Base-by-base conservation (phyloP, 768 basidiomycete species). In the Lactarius akahatsu region DNA sequence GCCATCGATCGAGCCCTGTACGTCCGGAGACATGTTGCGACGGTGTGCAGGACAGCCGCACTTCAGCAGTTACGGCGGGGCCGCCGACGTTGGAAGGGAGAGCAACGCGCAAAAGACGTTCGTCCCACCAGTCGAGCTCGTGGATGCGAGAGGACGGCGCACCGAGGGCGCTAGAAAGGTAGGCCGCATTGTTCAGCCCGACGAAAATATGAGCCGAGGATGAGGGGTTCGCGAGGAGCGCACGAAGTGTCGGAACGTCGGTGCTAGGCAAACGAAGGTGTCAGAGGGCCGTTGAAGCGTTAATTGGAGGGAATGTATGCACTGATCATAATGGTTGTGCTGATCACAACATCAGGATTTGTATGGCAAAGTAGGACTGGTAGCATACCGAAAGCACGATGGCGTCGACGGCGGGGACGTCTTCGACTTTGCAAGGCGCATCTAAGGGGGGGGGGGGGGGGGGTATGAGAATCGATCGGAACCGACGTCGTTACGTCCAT, bases 21-120 rank as follows among this genome's bases (percentile, higher is more conserved):
- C 87, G 78, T 3, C 81, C 82, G 4, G 85, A 83, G 68, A 83
- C 81, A 74, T 91, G 90, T 73, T 91, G 90, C 38, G 81, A 79
- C 0, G 88, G 88, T 1, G 85, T 85, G 72, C 85, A 86, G 1
- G 83, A 85, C 20, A 88, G 73, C 59, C 81, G 78, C 58, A 87
- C 77, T 6, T 76, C 59, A 20, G 73, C 69, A 4, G 61, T 63
- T 9, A 69, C 60, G 10, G 61, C 41, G 8, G 62, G 20, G n/a
- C n/a, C 58, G 16, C 41, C 41, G 32, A 34, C 11, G 8, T 56
- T 58, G 34, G 69, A 58, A 20, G 75, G 71, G 56, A 80, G 66
- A 13, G 74, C 66, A n/a, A 76, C 70, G 3, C 73, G 64, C 63
- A 75, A 66, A n/a, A 59, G 36, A 16, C 68, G 62, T 38, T 71